Evolutionary conservation across 306 rosid genomes (phyloP).

Genomic region (Quercus berberidifolia): DNA sequence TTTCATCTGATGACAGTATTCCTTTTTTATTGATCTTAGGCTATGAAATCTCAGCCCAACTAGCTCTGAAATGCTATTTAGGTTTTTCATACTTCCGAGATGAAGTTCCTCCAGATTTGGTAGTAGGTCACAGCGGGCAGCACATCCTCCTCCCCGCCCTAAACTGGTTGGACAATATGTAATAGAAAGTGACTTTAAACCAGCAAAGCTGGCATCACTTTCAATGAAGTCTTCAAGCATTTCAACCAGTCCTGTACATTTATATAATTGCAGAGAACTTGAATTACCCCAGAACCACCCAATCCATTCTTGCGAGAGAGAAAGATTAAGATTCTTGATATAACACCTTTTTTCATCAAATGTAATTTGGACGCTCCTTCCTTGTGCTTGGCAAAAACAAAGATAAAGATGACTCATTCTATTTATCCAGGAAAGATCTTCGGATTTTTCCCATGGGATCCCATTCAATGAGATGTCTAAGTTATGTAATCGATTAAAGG

Average conservation of each 20-base stretch:
- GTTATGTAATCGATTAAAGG: not conserved
- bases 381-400: not conserved
- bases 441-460: not conserved
- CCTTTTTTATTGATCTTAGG: constrained; percentile 7
- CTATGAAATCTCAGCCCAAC: not conserved
- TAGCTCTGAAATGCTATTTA: constrained; percentile 14
- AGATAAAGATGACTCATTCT: not conserved
- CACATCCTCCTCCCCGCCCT: constrained; percentile 8
- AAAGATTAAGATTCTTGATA: not conserved
- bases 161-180: not conserved
- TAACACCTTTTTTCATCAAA: not conserved
- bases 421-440: not conserved
- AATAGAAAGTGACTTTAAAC: constrained; percentile 13
- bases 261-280: not conserved
- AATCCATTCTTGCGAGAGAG: not conserved
- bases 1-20: not conserved
- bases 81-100: not conserved
- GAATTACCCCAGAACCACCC: not conserved
- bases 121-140: constrained; percentile 8
- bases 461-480: not conserved
- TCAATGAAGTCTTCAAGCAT: constrained; percentile 6
- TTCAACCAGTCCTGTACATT: constrained; percentile 1
- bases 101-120: constrained; percentile 19
- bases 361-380: not conserved
- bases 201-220: not conserved